Evolutionary conservation across 2,329 filamentous ascomycete genomes (phyloP), one percentile per base, ranked within the genome.

Genomic region (Trichophyton verrucosum): DNA sequence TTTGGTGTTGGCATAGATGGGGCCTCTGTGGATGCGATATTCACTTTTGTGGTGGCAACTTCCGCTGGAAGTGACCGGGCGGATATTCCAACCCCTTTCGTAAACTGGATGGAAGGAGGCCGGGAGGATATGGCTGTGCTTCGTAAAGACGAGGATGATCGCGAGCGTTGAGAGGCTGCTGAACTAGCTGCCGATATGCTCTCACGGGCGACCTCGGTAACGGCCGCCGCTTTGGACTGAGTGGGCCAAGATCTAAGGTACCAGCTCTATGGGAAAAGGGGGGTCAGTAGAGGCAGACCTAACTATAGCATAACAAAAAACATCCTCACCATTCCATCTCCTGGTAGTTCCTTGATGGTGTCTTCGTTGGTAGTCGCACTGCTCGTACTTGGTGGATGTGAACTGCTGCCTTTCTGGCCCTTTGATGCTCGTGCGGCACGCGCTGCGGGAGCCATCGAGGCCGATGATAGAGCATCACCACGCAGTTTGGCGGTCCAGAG

Each of bases 131-230:
- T 71, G 61, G 71, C 68, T 44, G 61, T 64, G 38, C 60, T 61
- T 55, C 46, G 49, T 27, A 60, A 40, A n/a, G 61, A 49, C 33
- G 56, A 51, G 40, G 72, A 70, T 22, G 73, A 71, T 38, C 68
- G 66, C 24, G 69, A 68, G 20, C 69, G 62, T 63, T 74, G 72
- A 47, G 72, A 71, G 58, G 72, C 68, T 61, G 69, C 66, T 63
- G 71, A 72, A 62, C 72, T 72, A 47, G 74, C 72, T 57, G 74
- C 76, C 44, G 75, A 76, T 57, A 78, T 78, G 67, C 75, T 79
- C 68, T 79, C 77, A 67, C 74, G 73, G 64, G 76, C 76, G 69
- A 79, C 73, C 70, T 80, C 75, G 62, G 77, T 78, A 66, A 79
- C 70, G 57, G 78, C 74, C 42, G 74, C 71, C 56, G 77, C 75